Base-by-base conservation (phyloP, 257 asterid genomes). In the Solanum dulcamara region DNA sequence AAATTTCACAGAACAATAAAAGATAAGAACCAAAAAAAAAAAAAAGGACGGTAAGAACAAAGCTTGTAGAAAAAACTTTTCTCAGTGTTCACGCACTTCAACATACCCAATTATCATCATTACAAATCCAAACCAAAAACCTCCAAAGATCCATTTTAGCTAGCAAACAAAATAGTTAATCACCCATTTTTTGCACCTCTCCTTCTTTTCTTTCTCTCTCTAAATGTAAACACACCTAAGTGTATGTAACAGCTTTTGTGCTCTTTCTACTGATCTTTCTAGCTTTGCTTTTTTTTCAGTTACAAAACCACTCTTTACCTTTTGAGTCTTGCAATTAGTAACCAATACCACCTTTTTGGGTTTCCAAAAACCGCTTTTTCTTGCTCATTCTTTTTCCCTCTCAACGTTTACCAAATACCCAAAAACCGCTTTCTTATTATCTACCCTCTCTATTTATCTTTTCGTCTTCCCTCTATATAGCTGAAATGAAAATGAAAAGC, bases 211-310 rank as follows among this genome's bases (percentile, higher is more conserved):
- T 37, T 32, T 64, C 79, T 74, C 85, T 71, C 87, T 84, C 79
- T 55, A 62, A 85, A 22, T 40, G 77, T 74, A 81, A 42, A 48
- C 86, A 83, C 87, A 83, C 57, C 42, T 42, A 67, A 77, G 85
- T 42, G 85, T 50, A 57, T 84, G 90, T 91, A 91, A 88, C 91
- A 84, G 91, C n/a, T 84, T 83, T 84, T 35, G 57, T 33, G 57
- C 83, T 89, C 90, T 88, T 86, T 71, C 83, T 42, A 66, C 74
- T 62, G 22, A 26, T 62, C 5, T 62, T 62, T 13, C 4, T 2
- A 26, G 80, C 85, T 87, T 93, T 89, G 92, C 86, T 93, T 86
- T 96, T 96, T 90, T 91, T 89, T 91, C 96, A 88, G 98, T 94
- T 94, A 93, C 95, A 90, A 94, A 89, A 90, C 97, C 92, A 86